Conservation (phyloP, 345 rosid genomes). For the Eucalyptus fibrosa region DNA sequence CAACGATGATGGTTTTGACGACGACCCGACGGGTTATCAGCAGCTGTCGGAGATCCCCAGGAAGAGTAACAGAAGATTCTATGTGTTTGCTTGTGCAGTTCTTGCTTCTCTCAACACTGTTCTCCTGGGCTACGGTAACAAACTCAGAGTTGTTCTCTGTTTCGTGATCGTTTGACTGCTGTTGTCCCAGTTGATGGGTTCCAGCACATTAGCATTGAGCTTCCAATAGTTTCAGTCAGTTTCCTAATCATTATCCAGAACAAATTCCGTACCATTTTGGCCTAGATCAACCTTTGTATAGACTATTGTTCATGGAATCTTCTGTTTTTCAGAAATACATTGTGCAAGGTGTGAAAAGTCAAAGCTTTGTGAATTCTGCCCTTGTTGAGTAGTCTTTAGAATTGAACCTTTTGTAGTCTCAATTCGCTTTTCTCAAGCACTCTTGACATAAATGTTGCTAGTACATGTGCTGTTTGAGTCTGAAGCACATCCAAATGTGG, state of each 20-base stretch:
- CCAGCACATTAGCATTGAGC: neutral
- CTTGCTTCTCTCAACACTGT: constrained; percentile 86
- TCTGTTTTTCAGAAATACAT: neutral
- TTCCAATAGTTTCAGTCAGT: neutral
- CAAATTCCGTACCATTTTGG: neutral
- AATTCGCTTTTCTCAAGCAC: neutral
- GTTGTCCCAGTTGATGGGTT: neutral
- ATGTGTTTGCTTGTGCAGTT: constrained; percentile 59
- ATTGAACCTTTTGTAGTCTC: neutral
- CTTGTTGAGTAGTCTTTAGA: neutral
- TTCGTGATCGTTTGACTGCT: neutral
- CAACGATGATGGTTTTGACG: constrained; percentile 7
- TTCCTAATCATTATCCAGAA: neutral
- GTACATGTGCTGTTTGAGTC: neutral
- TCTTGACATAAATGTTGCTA: neutral
- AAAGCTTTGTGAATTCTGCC: neutral
- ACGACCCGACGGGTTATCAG: constrained; percentile 2
- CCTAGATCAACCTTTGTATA: neutral
- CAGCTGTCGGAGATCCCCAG: constrained; percentile 14
- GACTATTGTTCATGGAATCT: neutral
- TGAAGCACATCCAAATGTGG: neutral
- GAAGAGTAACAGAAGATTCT: constrained; percentile 16
- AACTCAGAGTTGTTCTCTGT: neutral
- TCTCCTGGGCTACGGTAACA: constrained; percentile 82
- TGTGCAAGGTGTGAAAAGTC: neutral